Evolutionary conservation across 108 stramenopile genomes (phyloP), one percentile per base, ranked within the genome.

Genomic region (Licmophora abbreviata): DNA sequence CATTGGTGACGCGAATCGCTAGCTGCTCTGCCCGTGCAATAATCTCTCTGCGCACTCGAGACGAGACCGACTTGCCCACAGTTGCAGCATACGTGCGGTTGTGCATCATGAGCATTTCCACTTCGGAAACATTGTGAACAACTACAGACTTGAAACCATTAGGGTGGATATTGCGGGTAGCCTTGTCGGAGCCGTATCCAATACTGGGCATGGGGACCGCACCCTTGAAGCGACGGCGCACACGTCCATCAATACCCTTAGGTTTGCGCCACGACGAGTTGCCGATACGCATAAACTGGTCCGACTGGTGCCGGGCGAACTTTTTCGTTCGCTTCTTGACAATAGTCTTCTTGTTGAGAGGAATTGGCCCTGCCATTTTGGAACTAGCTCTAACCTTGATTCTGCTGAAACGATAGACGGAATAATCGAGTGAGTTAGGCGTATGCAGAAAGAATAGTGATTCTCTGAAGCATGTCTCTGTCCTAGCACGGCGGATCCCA

Each of bases 31-130:
- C 95, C 58, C 97, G 79, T 73, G 93, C 89, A 22, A 99, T 77
- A 63, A 99, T 99, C 27, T 76, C 89, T 73, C 89, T 83, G 51
- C 99, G 91, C 42, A 85, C 93, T 47, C 84, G 74, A 43, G 84
- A 65, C 41, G 89, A 90, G 44, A 98, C 97, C 61, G 81, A 84
- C 57, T 95, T 82, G 30, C 94, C 97, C 34, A 99, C 95, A 49
- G 97, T 98, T 15, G 95, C 99, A 22, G 91, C 94, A 79, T 99
- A 98, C 47, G 95, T 99, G 47, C 96, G 84, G 95, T 99, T 99
- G 94, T 98, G 96, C 99, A 99, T 98, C 86, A 99, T 88, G 40
- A 99, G 88, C 81, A 99, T 93, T 73, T 99, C 99, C 54, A 99
- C 76, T 58, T 99, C 99, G 24, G 74, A 44, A 44, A 95, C 93